A percentile compares a stretch with the other conserved stretches of the same genome.
These are phyloP conservation scores for Sporothrix dimorphospora DNA, from an alignment of 2,329 filamentous ascomycete genomes.

Conservation along the genomic window DNA sequence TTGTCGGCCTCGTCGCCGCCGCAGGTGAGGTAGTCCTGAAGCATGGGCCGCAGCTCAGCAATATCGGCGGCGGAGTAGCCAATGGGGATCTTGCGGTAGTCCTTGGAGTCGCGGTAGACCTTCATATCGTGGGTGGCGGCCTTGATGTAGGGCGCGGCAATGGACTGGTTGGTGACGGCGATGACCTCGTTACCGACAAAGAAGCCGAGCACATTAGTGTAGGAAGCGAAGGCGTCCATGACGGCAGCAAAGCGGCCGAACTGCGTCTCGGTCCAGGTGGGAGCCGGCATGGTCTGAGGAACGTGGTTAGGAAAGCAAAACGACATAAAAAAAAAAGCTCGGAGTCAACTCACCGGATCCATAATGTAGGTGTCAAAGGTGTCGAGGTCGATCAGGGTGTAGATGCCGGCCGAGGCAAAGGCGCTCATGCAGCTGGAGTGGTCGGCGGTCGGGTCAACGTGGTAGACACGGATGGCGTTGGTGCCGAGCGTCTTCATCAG, in stretches of 20 bases:
- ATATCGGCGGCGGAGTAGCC: slow-evolving; percentile 91
- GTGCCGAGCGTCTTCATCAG: slow-evolving; percentile 81
- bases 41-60: slow-evolving; percentile 63
- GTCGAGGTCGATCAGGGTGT: slow-evolving; percentile 82
- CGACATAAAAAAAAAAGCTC: slow-evolving; percentile 16
- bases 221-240: slow-evolving; percentile 76
- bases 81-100: slow-evolving; percentile 79
- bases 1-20: slow-evolving; percentile 69
- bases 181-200: slow-evolving; percentile 91
- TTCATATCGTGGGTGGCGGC: slow-evolving; percentile 82
- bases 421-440: slow-evolving; percentile 81
- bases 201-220: slow-evolving; percentile 80
- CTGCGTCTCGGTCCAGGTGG: slow-evolving; percentile 75
- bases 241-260: slow-evolving; percentile 69
- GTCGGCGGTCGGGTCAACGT: slow-evolving; percentile 72
- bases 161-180: slow-evolving; percentile 60
- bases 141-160: slow-evolving; percentile 80
- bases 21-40: slow-evolving; percentile 76
- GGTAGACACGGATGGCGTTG: slow-evolving; percentile 86
- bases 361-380: slow-evolving; percentile 71
- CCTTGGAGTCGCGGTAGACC: slow-evolving; percentile 73
- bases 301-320: not conserved
- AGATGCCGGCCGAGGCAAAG: slow-evolving; percentile 80
- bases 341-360: slow-evolving; percentile 50
- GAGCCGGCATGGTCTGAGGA: slow-evolving; percentile 60